These are phyloP conservation scores for Stachybotrys echinatus DNA, from an alignment of 2,329 filamentous ascomycete genomes.

Conservation along the genomic window DNA sequence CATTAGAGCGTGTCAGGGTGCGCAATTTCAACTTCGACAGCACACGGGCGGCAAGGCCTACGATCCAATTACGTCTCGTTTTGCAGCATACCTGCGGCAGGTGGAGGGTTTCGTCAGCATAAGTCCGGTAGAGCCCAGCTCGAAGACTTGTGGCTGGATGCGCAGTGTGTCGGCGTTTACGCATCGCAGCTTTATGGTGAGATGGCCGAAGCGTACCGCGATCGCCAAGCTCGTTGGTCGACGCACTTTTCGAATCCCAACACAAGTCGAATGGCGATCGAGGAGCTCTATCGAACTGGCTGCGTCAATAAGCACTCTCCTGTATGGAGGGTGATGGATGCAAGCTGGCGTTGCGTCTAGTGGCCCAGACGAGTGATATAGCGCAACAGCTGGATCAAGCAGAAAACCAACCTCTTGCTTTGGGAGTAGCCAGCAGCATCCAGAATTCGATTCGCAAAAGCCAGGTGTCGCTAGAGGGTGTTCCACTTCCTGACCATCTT, in stretches of 20 bases:
- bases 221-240: neutral
- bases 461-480: neutral
- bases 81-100: neutral
- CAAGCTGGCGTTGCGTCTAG: neutral
- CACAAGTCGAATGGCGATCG: neutral
- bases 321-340: no score
- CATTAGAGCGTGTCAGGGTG: neutral
- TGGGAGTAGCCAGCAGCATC: conserved; percentile 1
- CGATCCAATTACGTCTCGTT: neutral
- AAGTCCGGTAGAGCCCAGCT: neutral
- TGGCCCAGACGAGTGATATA: no score
- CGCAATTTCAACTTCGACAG: neutral
- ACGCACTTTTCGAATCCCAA: neutral
- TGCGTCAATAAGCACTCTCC: no score
- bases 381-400: neutral
- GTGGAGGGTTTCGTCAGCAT: neutral
- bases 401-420: neutral
- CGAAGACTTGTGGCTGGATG: neutral
- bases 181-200: neutral
- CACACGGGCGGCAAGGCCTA: neutral
- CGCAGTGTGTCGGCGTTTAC: neutral
- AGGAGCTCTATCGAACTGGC: neutral
- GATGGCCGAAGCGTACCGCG: neutral
- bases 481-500: conserved; percentile 2
- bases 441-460: conserved; percentile 2